phyloP scores from a whole-genome alignment of 306 rosid species.

The Mimosa bimucronata region DNA sequence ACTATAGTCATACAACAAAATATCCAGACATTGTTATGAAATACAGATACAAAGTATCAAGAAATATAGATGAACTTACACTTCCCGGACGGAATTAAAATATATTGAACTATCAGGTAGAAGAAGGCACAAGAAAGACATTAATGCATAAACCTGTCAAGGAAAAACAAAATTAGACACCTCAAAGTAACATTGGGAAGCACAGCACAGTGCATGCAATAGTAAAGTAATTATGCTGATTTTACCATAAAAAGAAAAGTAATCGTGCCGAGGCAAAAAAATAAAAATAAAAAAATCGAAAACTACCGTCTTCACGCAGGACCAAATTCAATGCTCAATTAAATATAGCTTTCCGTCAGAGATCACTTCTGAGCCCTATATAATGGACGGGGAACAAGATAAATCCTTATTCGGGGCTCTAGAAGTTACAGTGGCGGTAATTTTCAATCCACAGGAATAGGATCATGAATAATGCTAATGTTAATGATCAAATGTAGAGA shows the following conservation, averaged over 20 bases:
- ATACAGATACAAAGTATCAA: not conserved
- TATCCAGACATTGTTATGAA: constrained; percentile 11
- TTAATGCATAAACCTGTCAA: constrained; percentile 78
- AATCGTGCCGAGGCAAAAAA: constrained; percentile 6
- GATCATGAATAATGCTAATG: not conserved
- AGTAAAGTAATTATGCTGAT: not conserved
- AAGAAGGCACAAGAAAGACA: constrained; percentile 83
- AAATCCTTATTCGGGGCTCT: not conserved
- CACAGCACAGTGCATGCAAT: not conserved
- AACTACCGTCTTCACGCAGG: not conserved
- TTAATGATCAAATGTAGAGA: not conserved
- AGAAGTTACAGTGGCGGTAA: not conserved
- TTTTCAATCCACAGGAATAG: not conserved
- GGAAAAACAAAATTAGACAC: constrained; percentile 14
- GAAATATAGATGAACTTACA: constrained; percentile 58
- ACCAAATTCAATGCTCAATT: constrained; percentile 4
- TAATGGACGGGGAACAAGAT: not conserved
- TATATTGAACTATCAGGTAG: constrained; percentile 72
- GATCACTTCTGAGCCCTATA: not conserved
- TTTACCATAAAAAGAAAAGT: not conserved
- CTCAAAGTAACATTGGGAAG: not conserved
- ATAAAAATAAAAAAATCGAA: not conserved
- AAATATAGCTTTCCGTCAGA: not conserved
- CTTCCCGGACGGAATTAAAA: constrained; percentile 82
- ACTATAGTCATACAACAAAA: constrained; percentile 22